Evolutionary conservation across 371 early-diverging fungal species (phyloP), one percentile per base, ranked within the genome.

Genomic region (Rhizopus delemar): DNA sequence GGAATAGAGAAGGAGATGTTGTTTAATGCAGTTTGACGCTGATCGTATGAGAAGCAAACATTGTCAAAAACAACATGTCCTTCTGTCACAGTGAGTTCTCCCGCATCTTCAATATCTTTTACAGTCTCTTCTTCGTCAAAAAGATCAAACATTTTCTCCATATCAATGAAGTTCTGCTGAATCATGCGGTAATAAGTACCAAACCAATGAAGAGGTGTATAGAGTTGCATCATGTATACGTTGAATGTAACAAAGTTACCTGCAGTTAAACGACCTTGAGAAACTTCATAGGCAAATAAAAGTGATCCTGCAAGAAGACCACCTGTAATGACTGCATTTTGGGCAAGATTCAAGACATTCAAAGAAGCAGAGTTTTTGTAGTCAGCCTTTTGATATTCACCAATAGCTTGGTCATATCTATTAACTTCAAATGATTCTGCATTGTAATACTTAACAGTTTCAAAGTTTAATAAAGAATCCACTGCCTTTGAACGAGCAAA

Each of bases 401-500:
- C 69, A 43, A 97, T 85, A 0, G 92, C 88, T 22, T 90, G 74
- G 12, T 82, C 71, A 66, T 93, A 98, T 29, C 90, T 79, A 15
- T 77, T 70, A 28, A 91, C 83, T 71, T 97, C 98, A 70, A 83
- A 94, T 4, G 74, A 66, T 69, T 93, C 89, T 5, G 87, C 87
- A 43, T 84, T 86, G 77, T 90, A 93, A 59, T 89, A 89, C 71
- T 98, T 96, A 59, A 97, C 96, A 1, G 98, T 96, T 65, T 97
- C 98, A 74, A 94, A 95, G 74, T 96, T 97, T 31, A 96, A 76
- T 36, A 98, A 73, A 6, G 96, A 94, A 68, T 98, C 98, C 3
- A 96, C 97, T 5, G 88, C 89, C 33, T 85, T 87, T 6, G 88
- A 82, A 58, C 87, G 84, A 52, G 88, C 84, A 57, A 78, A 83